Percentiles rank a stretch among this genome's conserved stretches.
Evolutionary conservation across 306 rosid species (phyloP).

Genomic region (Quercus dentata): DNA sequence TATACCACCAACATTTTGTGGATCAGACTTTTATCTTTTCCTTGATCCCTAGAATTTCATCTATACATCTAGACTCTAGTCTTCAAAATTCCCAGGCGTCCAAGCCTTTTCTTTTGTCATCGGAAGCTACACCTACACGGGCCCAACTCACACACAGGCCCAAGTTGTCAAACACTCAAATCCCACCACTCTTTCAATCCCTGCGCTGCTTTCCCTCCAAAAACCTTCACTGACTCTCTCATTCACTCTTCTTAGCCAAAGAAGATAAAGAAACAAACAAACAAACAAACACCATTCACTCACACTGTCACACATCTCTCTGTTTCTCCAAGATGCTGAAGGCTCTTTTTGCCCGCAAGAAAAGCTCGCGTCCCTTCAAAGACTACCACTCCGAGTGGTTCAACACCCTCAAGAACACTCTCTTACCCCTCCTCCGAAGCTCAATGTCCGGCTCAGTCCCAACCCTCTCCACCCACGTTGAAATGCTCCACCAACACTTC

Average conservation of each 20-base stretch:
- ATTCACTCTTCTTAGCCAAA: neutral
- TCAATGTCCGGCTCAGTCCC: slow-evolving; percentile 32
- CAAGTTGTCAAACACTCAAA: neutral
- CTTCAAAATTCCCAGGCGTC: no score
- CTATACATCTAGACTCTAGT: no score
- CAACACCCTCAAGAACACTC: slow-evolving; percentile 27
- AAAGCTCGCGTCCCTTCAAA: slow-evolving; percentile 22
- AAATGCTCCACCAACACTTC: slow-evolving; percentile 63
- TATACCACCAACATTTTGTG: no score
- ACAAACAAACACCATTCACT: neutral
- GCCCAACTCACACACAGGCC: no score
- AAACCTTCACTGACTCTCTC: neutral
- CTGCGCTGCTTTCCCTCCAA: neutral
- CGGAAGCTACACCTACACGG: no score
- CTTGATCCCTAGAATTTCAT: no score
- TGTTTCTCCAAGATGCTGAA: neutral
- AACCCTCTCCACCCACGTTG: slow-evolving; percentile 37
- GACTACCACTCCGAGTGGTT: slow-evolving; percentile 40
- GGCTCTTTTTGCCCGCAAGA: slow-evolving; percentile 25
- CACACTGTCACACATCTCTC: no score
- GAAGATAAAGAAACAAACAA: neutral
- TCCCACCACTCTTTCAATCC: neutral
- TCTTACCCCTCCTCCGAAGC: slow-evolving; percentile 33
- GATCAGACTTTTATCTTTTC: no score
- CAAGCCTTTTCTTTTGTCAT: no score